Percentiles rank a stretch among this genome's conserved stretches.
phyloP scores from a whole-genome alignment of 2,329 filamentous ascomycete genomes.

The Paradendryphiella salina region DNA sequence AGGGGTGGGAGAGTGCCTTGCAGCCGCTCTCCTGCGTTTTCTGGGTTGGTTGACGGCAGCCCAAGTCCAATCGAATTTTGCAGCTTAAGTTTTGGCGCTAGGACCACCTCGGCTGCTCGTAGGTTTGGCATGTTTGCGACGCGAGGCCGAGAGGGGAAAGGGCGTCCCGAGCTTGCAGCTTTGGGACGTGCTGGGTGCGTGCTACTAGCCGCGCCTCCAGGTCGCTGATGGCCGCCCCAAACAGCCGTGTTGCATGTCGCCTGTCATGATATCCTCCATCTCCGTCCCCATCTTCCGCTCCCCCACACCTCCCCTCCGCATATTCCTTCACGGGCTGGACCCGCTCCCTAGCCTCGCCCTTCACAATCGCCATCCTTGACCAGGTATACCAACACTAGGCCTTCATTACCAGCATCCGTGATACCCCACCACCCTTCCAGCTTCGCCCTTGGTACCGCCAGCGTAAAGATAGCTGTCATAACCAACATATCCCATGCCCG shows the following conservation, averaged over 20 bases:
- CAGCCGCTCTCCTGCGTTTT: constrained; percentile 17
- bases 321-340: constrained; percentile 25
- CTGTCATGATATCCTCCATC: constrained; percentile 8
- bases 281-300: constrained; percentile 1
- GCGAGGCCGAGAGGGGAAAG: constrained; percentile 18
- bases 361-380: constrained; percentile 7
- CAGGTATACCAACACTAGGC: constrained; percentile 2
- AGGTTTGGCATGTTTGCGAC: constrained; percentile 8
- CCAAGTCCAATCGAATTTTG: constrained; percentile 22
- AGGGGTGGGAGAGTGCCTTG: constrained; percentile 15
- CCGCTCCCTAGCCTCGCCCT: constrained; percentile 16
- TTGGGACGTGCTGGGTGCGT: constrained; percentile 7
- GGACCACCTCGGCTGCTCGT: background rate
- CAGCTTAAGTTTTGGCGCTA: constrained; percentile 15
- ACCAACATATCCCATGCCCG: constrained; percentile 6
- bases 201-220: constrained; percentile 10
- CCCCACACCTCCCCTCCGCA: constrained; percentile 11
- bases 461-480: constrained; percentile 8
- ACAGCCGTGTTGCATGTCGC: constrained; percentile 1
- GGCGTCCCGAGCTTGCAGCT: background rate
- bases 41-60: constrained; percentile 17
- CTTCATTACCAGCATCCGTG: constrained; percentile 10
- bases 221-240: constrained; percentile 2
- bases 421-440: constrained; percentile 23
- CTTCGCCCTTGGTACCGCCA: constrained; percentile 12